Evolutionary conservation across 495 filamentous ascomycete genomes (phyloP), one percentile per base, ranked within the genome.

Genomic region (Podospora sp.): DNA sequence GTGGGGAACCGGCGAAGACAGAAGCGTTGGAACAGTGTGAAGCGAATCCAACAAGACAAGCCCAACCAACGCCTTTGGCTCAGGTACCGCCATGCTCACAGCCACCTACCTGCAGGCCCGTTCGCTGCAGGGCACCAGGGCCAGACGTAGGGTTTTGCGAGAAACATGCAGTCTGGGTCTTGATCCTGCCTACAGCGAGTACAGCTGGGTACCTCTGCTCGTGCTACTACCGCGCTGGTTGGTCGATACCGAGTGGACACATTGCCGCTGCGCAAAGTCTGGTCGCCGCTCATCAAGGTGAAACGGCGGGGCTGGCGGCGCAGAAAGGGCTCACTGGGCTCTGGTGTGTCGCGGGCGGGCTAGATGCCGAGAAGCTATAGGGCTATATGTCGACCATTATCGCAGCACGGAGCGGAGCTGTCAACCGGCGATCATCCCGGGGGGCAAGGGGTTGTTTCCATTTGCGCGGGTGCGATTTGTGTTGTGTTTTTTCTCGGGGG

Each of bases 11-110:
- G n/a, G n/a, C n/a, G n/a, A n/a, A n/a, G n/a, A n/a, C n/a, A n/a
- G n/a, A n/a, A n/a, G n/a, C n/a, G n/a, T n/a, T n/a, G n/a, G n/a
- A n/a, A n/a, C n/a, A n/a, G n/a, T n/a, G n/a, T n/a, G n/a, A n/a
- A n/a, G n/a, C n/a, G n/a, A n/a, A n/a, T n/a, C n/a, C n/a, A n/a
- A n/a, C n/a, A n/a, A n/a, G n/a, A n/a, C n/a, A n/a, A n/a, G n/a
- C n/a, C n/a, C n/a, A n/a, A n/a, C n/a, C 24, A 35, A 65, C 18
- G 14, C 20, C 49, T 55, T 40, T 35, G 16, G 20, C 52, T 66
- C 68, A 69, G 68, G 68, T 59, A 69, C 68, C 62, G 63, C 63
- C 36, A 46, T 50, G 52, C 68, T 40, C 36, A 53, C 52, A 55
- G 59, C 63, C 63, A 59, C 64, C 63, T 62, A 62, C 67, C 63